Percentiles rank a stretch among this genome's conserved stretches.
These are phyloP conservation scores for Citrus mangshanensis DNA, from an alignment of 345 rosid genomes.

Conservation along the genomic window DNA sequence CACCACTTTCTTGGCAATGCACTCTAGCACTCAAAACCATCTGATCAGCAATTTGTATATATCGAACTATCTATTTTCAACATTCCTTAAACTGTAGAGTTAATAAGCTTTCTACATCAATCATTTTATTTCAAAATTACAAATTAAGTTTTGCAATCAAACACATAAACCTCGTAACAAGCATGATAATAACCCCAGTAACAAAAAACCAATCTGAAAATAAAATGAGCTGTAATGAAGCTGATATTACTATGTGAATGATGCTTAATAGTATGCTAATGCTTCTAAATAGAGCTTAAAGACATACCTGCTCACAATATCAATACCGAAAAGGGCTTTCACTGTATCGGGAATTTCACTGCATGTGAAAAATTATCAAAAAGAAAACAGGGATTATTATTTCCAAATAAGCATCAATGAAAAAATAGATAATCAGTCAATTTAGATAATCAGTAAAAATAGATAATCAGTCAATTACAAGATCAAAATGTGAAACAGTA, in stretches of 20 bases:
- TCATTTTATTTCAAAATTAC: neutral
- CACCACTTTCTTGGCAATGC: slow-evolving; percentile 91
- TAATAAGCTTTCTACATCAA: neutral
- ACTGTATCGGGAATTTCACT: slow-evolving; percentile 67
- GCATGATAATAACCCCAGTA: neutral
- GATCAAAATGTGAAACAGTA: neutral
- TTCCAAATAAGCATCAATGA: neutral
- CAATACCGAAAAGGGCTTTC: slow-evolving; percentile 80
- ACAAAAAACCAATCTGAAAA: neutral
- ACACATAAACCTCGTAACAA: neutral
- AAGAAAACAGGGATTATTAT: neutral
- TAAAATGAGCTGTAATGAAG: neutral
- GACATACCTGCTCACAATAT: slow-evolving; percentile 80
- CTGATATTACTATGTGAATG: neutral
- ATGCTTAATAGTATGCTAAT: neutral
- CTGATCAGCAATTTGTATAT: neutral
- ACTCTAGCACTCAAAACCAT: slow-evolving; percentile 39
- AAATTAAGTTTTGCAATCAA: neutral
- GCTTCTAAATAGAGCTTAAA: neutral
- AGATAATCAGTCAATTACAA: neutral
- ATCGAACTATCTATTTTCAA: neutral
- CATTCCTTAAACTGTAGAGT: neutral
- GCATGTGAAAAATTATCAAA: slow-evolving; percentile 16
- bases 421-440: neutral
- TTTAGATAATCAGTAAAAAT: neutral